Evolutionary conservation across 768 basidiomycete species (phyloP).

Genomic region (Calocera cornea): DNA sequence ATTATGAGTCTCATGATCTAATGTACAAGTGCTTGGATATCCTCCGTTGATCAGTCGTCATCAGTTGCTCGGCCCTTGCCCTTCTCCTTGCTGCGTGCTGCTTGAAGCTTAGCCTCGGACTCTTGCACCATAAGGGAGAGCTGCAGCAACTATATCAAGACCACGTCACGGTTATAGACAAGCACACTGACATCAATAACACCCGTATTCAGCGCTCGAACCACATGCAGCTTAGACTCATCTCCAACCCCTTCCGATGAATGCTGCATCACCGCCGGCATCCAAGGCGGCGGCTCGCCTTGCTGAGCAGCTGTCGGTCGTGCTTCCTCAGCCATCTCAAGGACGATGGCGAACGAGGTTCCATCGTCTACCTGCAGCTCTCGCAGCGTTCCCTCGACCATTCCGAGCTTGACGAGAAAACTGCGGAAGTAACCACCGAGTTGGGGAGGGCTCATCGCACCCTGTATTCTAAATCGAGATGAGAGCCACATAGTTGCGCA

Average conservation of each 20-base stretch:
- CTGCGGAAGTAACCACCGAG: constrained; percentile 69
- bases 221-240: constrained; percentile 54
- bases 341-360: constrained; percentile 64
- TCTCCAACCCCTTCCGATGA: constrained; percentile 56
- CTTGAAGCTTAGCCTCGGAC: constrained; percentile 50
- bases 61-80: neutral
- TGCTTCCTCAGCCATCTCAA: constrained; percentile 61
- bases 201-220: constrained; percentile 72
- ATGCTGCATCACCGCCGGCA: constrained; percentile 55
- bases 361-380: constrained; percentile 35
- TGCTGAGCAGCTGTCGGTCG: constrained; percentile 36
- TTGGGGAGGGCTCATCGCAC: constrained; percentile 48
- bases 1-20: neutral
- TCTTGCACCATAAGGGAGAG: constrained; percentile 69
- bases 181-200: constrained; percentile 50
- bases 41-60: neutral
- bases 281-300: constrained; percentile 58
- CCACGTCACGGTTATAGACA: too few relatives aligned
- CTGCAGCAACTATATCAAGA: too few relatives aligned
- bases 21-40: neutral
- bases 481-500: neutral
- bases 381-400: constrained; percentile 61
- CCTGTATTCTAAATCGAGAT: constrained; percentile 43
- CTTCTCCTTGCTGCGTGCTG: neutral
- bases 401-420: constrained; percentile 65